Conservation (phyloP, 805 yeast species). For the Saturnispora quitensis region DNA sequence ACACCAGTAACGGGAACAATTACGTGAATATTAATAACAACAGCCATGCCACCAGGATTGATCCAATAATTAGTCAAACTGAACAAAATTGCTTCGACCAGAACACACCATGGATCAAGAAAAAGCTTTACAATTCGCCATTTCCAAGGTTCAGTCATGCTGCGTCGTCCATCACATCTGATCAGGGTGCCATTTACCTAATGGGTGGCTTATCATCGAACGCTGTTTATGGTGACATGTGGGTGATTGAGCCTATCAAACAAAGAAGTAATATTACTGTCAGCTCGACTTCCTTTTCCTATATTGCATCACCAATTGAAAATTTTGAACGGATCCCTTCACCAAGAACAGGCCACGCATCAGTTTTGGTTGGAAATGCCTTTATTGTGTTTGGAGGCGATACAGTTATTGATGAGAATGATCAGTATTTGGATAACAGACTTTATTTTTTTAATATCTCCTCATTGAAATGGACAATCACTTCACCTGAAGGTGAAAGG, state of each 20-base stretch:
- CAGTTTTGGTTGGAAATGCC: constrained; percentile 89
- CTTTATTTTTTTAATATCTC: constrained; percentile 78
- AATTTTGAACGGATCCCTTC: constrained; percentile 79
- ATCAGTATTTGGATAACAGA: constrained; percentile 79
- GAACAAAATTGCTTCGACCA: neutral
- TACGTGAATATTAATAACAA: neutral
- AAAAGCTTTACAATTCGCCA: constrained; percentile 63
- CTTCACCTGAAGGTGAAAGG: constrained; percentile 62
- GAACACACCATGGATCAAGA: constrained; percentile 56
- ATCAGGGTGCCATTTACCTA: constrained; percentile 70
- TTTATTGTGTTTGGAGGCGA: constrained; percentile 96
- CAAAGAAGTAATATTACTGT: neutral
- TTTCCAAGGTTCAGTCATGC: constrained; percentile 95
- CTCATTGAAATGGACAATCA: constrained; percentile 69
- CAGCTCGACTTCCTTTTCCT: constrained; percentile 25
- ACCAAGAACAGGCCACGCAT: constrained; percentile 94
- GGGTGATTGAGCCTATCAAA: constrained; percentile 62
- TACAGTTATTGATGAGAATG: constrained; percentile 62
- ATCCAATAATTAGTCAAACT: neutral
- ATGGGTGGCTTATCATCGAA: constrained; percentile 96
- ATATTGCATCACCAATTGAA: constrained; percentile 46
- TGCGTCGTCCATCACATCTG: constrained; percentile 65
- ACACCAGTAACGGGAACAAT: neutral
- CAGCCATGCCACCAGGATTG: neutral
- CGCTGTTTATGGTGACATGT: constrained; percentile 89